Conservation (phyloP, 805 yeast species). For the Candida sonorensis region DNA sequence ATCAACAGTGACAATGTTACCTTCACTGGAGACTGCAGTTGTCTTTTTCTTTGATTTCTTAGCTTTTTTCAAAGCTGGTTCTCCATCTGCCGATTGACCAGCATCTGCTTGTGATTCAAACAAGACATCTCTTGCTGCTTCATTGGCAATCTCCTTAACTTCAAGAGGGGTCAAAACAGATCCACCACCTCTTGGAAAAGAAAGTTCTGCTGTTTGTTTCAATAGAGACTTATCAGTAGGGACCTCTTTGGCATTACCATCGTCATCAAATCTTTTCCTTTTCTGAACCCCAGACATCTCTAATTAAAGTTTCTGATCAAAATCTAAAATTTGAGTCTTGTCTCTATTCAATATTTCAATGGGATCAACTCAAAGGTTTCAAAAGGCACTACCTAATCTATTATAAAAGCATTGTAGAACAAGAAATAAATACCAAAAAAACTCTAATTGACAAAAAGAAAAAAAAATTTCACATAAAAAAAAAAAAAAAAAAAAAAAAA, state of each 20-base stretch:
- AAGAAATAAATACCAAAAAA: too few species aligned
- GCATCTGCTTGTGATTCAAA: conserved; percentile 35
- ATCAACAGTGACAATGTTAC: conserved; percentile 42
- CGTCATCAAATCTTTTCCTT: conserved; percentile 42
- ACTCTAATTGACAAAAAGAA: too few species aligned
- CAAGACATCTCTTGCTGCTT: conserved; percentile 83
- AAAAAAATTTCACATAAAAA: too few species aligned
- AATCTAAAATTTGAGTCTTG: too few species aligned
- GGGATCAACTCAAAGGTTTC: too few species aligned
- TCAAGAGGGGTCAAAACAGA: conserved; percentile 83
- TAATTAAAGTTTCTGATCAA: background rate
- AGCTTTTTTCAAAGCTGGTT: conserved; percentile 19
- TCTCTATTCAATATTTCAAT: too few species aligned
- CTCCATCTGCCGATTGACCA: background rate
- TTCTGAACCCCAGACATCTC: conserved; percentile 25
- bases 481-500: too few species aligned
- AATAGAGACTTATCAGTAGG: conserved; percentile 20
- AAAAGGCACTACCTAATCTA: too few species aligned
- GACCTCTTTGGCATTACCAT: background rate
- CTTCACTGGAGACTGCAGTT: conserved; percentile 23
- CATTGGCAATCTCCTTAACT: conserved; percentile 85
- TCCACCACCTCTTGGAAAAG: conserved; percentile 96
- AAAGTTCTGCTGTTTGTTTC: conserved; percentile 35
- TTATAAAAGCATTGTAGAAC: too few species aligned
- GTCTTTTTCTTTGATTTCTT: conserved; percentile 23